Evolutionary conservation across 495 filamentous ascomycete genomes (phyloP), one percentile per base, ranked within the genome.

Genomic region (Cenococcum geophilum): DNA sequence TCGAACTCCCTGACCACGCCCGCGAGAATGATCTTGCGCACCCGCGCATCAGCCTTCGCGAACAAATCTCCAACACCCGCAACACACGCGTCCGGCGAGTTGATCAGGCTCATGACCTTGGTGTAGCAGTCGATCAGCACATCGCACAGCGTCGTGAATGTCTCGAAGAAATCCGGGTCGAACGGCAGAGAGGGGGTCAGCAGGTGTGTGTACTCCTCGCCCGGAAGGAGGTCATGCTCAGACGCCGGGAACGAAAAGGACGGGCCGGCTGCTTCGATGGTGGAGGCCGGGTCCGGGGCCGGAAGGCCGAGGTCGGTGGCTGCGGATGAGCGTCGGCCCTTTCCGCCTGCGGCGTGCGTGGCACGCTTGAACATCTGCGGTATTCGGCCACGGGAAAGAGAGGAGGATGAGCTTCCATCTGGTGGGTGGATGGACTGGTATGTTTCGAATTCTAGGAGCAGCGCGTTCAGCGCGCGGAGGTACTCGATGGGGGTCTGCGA

Each of bases 111-210:
- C 68, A 92, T 76, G 21, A 97, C 82, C 35, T 85, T 80, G 52
- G 84, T 84, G 74, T 99, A 99, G 67, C 84, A 89, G 67, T 97
- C 93, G 64, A 96, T 95, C 59, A 99, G 75, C 1, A 95, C 89
- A 72, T 99, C 95, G 75, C 93, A 97, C 23, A 99, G 78, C 9
- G 93, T 97, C n/a, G 91, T 87, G 73, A 97, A 97, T 0, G 90
- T 95, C 75, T 95, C 90, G 72, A 91, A 95, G 70, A 95, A 99
- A 73, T 99, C 93, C 10, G 92, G 92, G 53, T 97, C 93, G 69
- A 99, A 99, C 0, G 93, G 93, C 54, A 97, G 76, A n/a, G 85
- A 86, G 0, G 95, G 95, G 4, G 91, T 97, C 0, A 93, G 77
- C 5, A 99, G 83, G 72, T 92, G 86, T 0, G 84, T 83, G 64